Conservation (phyloP, 768 basidiomycete genomes). For the Termitomyces sp. region DNA sequence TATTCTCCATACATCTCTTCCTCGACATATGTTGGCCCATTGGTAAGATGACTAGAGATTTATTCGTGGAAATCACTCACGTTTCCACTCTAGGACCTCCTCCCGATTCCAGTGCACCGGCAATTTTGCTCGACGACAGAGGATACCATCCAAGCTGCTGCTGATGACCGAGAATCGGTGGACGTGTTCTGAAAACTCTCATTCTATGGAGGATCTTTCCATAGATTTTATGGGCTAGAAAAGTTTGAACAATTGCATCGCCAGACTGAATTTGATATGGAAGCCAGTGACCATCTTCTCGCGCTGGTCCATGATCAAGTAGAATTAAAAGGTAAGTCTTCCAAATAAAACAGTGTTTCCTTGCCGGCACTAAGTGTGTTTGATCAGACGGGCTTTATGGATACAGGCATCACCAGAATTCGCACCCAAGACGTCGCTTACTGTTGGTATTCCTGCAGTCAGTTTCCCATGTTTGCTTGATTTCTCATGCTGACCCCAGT, state of each 20-base stretch:
- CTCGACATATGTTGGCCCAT: constrained; percentile 21
- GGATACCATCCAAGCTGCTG: background rate
- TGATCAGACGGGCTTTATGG: constrained; percentile 22
- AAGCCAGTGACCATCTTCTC: constrained; percentile 16
- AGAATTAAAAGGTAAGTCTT: constrained; percentile 21
- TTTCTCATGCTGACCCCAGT: background rate
- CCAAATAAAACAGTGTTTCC: background rate
- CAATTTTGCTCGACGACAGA: constrained; percentile 17
- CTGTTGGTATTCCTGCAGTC: constrained; percentile 12
- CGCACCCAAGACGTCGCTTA: constrained; percentile 23
- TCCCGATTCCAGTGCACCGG: constrained; percentile 19
- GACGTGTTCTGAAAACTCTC: constrained; percentile 29
- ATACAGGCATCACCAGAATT: constrained; percentile 20
- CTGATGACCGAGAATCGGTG: constrained; percentile 18
- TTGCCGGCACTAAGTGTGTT: background rate
- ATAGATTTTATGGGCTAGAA: constrained; percentile 17
- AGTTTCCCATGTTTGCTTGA: background rate
- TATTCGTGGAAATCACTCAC: background rate
- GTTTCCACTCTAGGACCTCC: constrained; percentile 5
- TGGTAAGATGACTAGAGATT: constrained; percentile 13
- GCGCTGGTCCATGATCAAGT: constrained; percentile 15
- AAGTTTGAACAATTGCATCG: background rate
- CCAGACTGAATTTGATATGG: constrained; percentile 12
- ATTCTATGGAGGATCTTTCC: constrained; percentile 20
- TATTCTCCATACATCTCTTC: constrained; percentile 16